These are phyloP conservation scores for Solanum tarapatanum DNA, from an alignment of 257 asterid species.

Conservation along the genomic window DNA sequence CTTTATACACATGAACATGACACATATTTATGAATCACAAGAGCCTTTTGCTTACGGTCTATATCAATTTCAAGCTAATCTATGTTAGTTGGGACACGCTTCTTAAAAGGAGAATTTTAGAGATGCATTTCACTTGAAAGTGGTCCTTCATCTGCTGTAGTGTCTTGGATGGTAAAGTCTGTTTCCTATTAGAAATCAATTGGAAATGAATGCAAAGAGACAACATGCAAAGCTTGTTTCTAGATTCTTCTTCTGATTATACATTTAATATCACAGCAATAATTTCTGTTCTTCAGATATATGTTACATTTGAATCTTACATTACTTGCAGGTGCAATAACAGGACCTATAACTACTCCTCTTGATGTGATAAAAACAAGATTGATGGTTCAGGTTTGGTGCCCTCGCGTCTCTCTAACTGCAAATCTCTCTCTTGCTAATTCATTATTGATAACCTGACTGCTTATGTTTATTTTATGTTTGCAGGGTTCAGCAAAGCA, in stretches of 20 bases:
- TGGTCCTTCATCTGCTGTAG: neutral
- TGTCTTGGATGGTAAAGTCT: neutral
- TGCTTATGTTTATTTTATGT: neutral
- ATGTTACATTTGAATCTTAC: neutral
- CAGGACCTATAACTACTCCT: slow-evolving; percentile 65
- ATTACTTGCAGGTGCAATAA: slow-evolving; percentile 40
- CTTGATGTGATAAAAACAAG: slow-evolving; percentile 64
- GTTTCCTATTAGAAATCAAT: neutral
- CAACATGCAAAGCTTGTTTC: neutral
- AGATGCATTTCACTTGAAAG: neutral
- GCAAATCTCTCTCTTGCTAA: neutral
- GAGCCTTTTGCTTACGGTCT: neutral
- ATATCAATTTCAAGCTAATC: neutral
- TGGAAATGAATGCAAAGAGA: neutral
- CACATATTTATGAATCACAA: neutral
- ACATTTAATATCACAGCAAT: neutral
- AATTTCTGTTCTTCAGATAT: neutral
- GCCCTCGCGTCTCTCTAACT: neutral
- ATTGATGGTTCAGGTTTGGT: slow-evolving; percentile 55
- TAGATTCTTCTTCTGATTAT: neutral
- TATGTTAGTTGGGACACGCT: neutral
- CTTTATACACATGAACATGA: neutral
- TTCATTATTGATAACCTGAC: neutral
- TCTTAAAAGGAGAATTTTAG: neutral
- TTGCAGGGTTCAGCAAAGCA: slow-evolving; percentile 52